Conservation (phyloP, 805 yeast genomes). For the Blastobotrys parvus region DNA sequence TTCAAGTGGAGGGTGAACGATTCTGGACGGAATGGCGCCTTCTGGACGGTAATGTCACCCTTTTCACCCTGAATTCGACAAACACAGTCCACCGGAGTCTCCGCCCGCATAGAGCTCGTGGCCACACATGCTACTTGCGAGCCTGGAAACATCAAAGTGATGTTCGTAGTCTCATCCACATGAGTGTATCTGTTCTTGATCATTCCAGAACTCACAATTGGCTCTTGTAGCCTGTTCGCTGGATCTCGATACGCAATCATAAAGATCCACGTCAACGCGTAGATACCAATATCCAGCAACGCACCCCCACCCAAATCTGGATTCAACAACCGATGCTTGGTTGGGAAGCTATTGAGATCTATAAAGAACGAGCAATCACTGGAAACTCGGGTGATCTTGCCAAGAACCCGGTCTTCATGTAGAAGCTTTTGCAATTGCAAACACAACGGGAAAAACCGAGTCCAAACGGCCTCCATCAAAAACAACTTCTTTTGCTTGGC, state of each 20-base stretch:
- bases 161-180: conserved; percentile 14
- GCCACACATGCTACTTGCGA: conserved; percentile 12
- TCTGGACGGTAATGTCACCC: conserved; percentile 17
- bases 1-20: conserved; percentile 13
- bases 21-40: conserved; percentile 16
- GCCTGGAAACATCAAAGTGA: conserved; percentile 12
- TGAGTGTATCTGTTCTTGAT: conserved; percentile 10
- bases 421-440: conserved; percentile 30
- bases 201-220: conserved; percentile 8
- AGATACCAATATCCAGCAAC: conserved; percentile 47
- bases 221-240: conserved; percentile 11
- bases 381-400: conserved; percentile 37
- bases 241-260: conserved; percentile 14
- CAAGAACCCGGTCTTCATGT: conserved; percentile 36
- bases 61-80: conserved; percentile 16
- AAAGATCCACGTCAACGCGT: conserved; percentile 36
- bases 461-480: conserved; percentile 46
- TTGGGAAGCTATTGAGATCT: conserved; percentile 28
- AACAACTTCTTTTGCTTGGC: conserved; percentile 39
- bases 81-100: conserved; percentile 6
- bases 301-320: conserved; percentile 49
- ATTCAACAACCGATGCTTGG: conserved; percentile 34
- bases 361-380: conserved; percentile 37
- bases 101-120: conserved; percentile 1
- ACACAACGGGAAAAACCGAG: conserved; percentile 36